These are phyloP conservation scores for Rhizopogon salebrosus DNA, from an alignment of 768 basidiomycete genomes.

Conservation along the genomic window DNA sequence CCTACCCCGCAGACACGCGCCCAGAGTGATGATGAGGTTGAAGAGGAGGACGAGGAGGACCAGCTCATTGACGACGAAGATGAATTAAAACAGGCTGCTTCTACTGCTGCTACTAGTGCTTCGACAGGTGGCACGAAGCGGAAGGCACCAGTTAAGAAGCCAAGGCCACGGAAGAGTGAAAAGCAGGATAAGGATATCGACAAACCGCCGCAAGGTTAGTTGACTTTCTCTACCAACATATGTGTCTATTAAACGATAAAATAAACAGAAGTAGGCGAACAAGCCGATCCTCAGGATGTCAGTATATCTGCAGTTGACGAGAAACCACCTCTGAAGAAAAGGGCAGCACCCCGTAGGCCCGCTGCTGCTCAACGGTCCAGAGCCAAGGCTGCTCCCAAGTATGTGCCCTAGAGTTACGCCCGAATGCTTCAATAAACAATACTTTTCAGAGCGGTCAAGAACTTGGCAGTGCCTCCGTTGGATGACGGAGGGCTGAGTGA, in stretches of 20 bases:
- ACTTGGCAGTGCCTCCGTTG: slow-evolving; percentile 28
- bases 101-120: slow-evolving; percentile 19
- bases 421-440: neutral
- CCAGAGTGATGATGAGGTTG: slow-evolving; percentile 44
- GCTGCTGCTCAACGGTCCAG: slow-evolving; percentile 31
- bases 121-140: slow-evolving; percentile 41
- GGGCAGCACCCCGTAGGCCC: slow-evolving; percentile 38
- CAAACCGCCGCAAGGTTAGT: slow-evolving; percentile 41
- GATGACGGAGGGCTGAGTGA: slow-evolving; percentile 59
- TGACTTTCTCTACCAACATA: slow-evolving; percentile 12
- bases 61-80: slow-evolving; percentile 75
- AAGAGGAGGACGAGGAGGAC: slow-evolving; percentile 70
- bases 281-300: slow-evolving; percentile 14
- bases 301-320: slow-evolving; percentile 19
- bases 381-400: slow-evolving; percentile 27
- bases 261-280: slow-evolving; percentile 25
- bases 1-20: slow-evolving; percentile 15
- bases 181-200: slow-evolving; percentile 37
- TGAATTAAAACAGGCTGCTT: slow-evolving; percentile 24
- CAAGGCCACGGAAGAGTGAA: slow-evolving; percentile 50
- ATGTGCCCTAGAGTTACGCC: slow-evolving; percentile 6
- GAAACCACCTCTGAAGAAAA: slow-evolving; percentile 44
- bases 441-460: slow-evolving; percentile 25
- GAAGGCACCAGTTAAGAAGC: slow-evolving; percentile 43
- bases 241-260: slow-evolving; percentile 14